Percentiles rank a stretch among this genome's conserved stretches.
phyloP scores from a whole-genome alignment of 73 alveolate genomes.

The Effrenium voratum region DNA sequence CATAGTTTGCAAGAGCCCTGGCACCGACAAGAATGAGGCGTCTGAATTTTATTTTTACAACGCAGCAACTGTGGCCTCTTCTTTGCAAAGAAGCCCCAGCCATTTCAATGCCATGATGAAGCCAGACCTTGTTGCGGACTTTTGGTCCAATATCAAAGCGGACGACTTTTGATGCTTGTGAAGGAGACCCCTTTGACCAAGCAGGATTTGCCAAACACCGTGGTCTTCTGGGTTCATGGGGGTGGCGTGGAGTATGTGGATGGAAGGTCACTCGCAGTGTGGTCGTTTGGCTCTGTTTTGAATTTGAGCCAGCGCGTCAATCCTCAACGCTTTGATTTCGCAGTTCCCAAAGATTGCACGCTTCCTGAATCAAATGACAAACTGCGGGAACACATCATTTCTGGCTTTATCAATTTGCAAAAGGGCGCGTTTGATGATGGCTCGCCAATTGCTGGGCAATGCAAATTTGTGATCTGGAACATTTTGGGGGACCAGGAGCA shows the following conservation, averaged over 20 bases:
- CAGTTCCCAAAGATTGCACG: neutral
- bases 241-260: slow-evolving; percentile 20
- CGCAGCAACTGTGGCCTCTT: neutral
- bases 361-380: neutral
- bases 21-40: neutral
- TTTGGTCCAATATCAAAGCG: neutral
- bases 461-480: neutral
- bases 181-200: neutral
- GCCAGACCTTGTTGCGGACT: neutral
- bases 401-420: neutral
- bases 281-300: neutral
- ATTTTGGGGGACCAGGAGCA: neutral
- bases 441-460: neutral
- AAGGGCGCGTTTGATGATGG: neutral
- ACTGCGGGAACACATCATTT: neutral
- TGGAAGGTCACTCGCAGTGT: neutral
- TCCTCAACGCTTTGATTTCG: neutral
- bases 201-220: neutral
- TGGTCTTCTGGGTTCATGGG: neutral
- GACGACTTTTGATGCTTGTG: neutral
- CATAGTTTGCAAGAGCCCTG: neutral
- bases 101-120: neutral
- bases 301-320: neutral
- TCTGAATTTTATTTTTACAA: neutral
- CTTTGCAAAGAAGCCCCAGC: neutral